phyloP scores from a whole-genome alignment of 2,329 filamentous ascomycete genomes.

The Xylariomycetidae sp. region DNA sequence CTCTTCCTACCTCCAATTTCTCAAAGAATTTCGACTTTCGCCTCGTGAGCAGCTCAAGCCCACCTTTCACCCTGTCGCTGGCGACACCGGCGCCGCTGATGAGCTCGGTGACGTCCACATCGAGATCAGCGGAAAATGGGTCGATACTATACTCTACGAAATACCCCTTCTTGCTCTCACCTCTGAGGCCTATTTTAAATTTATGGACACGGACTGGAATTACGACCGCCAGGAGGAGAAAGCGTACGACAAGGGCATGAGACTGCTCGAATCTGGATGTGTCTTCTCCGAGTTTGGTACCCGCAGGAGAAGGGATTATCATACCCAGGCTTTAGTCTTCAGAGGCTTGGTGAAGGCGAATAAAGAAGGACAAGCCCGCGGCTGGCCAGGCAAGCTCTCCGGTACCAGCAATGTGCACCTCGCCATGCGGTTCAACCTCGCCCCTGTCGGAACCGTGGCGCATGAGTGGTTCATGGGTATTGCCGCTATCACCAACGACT shows the following conservation, averaged over 20 bases:
- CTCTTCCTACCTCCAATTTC: slow-evolving; percentile 71
- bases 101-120: slow-evolving; percentile 74
- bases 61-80: slow-evolving; percentile 54
- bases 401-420: slow-evolving; percentile 97
- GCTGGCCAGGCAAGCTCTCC: slow-evolving; percentile 67
- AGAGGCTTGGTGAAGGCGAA: slow-evolving; percentile 77
- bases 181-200: slow-evolving; percentile 96
- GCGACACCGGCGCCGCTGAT: slow-evolving; percentile 57
- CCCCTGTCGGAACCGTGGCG: slow-evolving; percentile 81
- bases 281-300: slow-evolving; percentile 93
- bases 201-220: slow-evolving; percentile 89
- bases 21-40: slow-evolving; percentile 74
- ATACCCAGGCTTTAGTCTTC: slow-evolving; percentile 90
- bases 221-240: slow-evolving; percentile 82
- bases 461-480: slow-evolving; percentile 99
- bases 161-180: slow-evolving; percentile 89
- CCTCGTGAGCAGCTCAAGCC: slow-evolving; percentile 76
- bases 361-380: slow-evolving; percentile 61
- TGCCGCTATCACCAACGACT: slow-evolving; percentile 83
- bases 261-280: slow-evolving; percentile 76
- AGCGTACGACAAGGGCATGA: slow-evolving; percentile 75
- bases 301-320: slow-evolving; percentile 82
- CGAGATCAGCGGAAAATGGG: slow-evolving; percentile 76
- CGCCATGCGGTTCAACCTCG: slow-evolving; percentile 84
- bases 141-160: slow-evolving; percentile 95